Conservation (phyloP, 2,329 filamentous ascomycete genomes). For the Lizonia empirigonia region DNA sequence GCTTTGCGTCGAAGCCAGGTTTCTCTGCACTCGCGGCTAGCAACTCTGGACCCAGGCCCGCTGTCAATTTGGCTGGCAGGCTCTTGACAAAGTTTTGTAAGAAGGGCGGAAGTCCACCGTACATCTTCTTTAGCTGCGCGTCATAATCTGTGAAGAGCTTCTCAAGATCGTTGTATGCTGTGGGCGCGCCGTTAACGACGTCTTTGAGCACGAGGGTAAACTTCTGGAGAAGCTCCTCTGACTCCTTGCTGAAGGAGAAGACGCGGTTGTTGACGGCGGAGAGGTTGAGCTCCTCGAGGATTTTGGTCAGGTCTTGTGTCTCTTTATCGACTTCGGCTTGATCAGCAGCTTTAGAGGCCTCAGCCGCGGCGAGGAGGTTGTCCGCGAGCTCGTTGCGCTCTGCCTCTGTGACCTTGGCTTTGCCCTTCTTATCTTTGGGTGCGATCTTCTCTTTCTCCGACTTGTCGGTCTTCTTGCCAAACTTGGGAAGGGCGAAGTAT, state of each 20-base stretch:
- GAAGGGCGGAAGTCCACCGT: conserved; percentile 72
- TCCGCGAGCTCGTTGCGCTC: conserved; percentile 45
- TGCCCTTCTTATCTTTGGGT: conserved; percentile 31
- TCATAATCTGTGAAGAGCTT: conserved; percentile 68
- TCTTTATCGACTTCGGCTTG: conserved; percentile 58
- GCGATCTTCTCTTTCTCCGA: conserved; percentile 42
- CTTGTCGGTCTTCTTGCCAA: conserved; percentile 37
- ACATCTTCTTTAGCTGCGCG: conserved; percentile 67
- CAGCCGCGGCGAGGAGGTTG: conserved; percentile 42
- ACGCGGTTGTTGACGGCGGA: conserved; percentile 83
- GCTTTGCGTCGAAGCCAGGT: conserved; percentile 53
- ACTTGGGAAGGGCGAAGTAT: conserved; percentile 41
- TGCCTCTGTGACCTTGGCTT: conserved; percentile 43
- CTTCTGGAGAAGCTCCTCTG: conserved; percentile 76
- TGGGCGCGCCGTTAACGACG: conserved; percentile 88
- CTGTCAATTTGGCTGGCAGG: conserved; percentile 80
- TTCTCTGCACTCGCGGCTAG: conserved; percentile 79
- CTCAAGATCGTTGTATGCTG: conserved; percentile 89
- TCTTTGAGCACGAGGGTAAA: conserved; percentile 95
- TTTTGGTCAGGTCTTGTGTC: conserved; percentile 73
- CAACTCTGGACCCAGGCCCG: conserved; percentile 77
- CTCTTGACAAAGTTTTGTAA: conserved; percentile 86
- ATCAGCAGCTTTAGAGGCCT: conserved; percentile 40
- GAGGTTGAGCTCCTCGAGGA: conserved; percentile 85
- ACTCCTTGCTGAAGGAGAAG: conserved; percentile 83